Base-by-base conservation (phyloP, 2,329 filamentous ascomycete species). In the Cladosporium sp. region DNA sequence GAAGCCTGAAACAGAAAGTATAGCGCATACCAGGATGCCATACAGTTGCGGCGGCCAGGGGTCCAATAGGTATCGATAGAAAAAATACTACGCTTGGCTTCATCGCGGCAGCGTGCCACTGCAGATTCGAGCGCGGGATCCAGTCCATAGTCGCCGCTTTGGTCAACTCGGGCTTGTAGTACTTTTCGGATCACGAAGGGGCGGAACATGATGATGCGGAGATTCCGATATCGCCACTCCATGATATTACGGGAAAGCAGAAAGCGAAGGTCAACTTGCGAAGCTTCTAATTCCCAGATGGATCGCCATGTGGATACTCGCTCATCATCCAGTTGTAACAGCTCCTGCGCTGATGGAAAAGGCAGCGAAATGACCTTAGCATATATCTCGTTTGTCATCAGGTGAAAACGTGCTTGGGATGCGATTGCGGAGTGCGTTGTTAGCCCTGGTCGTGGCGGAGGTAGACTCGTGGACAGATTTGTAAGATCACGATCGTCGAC, bases 1-100 rank as follows among this genome's bases (percentile, higher is more conserved):
- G 69, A 71, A 0, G 74, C 73, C 50, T 77, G 74, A 48, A 77
- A 77, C 4, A 76, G 63, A 50, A 76, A 76, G 55, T 74, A 76
- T 33, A 73, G 69, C 1, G 65, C 67, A 52, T 76, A 76, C 72
- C 73, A 75, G 7, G 72, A 69, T 7, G 63, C 64, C 49, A 75
- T 61, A 4, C 69, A 63, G 3, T 66, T 72, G 22, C 69, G 69
- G 13, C 67, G 63, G 18, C 67, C 60, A 0, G 59, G 50, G 1
- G 62, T 58, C 67, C 72, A 74, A 51, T 67, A 74, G 0, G 58
- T 58, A 18, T 62, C 60, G 33, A 74, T 73, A 8, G 63, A 65
- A 1, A 58, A 47, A 33, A 76, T 73, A 6, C 67, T 71, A 27
- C 61, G 62, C 50, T 70, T 65, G 7, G 73, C 72, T 50, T 72